Conservation (phyloP, 352 stramenopile species). For the Thalassiosira ordinaria region DNA sequence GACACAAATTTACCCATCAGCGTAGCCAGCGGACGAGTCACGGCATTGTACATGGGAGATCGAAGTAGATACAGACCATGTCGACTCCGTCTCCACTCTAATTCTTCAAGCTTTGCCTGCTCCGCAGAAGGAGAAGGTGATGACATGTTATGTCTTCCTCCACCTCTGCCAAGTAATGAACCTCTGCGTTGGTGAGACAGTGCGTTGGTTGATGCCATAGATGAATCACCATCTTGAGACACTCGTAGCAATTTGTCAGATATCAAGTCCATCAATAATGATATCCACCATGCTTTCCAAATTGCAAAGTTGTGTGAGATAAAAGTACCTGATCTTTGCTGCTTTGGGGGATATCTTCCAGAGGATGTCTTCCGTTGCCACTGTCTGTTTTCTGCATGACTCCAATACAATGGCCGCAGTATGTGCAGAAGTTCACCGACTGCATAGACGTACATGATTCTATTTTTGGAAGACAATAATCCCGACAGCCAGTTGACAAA, state of each 20-base stretch:
- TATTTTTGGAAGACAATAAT: slow-evolving; percentile 6
- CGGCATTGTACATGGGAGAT: slow-evolving; percentile 49
- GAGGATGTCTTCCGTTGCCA: slow-evolving; percentile 26
- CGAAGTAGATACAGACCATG: slow-evolving; percentile 51
- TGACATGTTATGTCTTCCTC: background rate
- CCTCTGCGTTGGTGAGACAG: background rate
- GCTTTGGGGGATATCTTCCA: slow-evolving; percentile 26
- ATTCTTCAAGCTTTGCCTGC: slow-evolving; percentile 38
- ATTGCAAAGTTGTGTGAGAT: too few relatives aligned
- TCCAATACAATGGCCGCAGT: slow-evolving; percentile 60
- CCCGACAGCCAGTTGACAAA: slow-evolving; percentile 16
- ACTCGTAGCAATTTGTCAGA: slow-evolving; percentile 49
- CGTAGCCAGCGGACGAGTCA: slow-evolving; percentile 38
- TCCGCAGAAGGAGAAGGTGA: slow-evolving; percentile 15
- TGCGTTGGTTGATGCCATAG: background rate
- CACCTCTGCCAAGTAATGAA: background rate
- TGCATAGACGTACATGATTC: slow-evolving; percentile 38
- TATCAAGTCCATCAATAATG: slow-evolving; percentile 54
- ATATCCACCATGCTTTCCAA: slow-evolving; percentile 57
- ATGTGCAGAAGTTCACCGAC: slow-evolving; percentile 58
- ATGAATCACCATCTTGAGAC: slow-evolving; percentile 5
- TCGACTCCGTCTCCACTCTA: slow-evolving; percentile 39
- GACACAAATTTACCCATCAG: slow-evolving; percentile 37
- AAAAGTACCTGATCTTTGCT: too few relatives aligned
- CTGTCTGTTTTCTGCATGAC: slow-evolving; percentile 35